Evolutionary conservation across 176 grass and related monocot genomes (phyloP).

Genomic region (Bothriochloa decipiens): DNA sequence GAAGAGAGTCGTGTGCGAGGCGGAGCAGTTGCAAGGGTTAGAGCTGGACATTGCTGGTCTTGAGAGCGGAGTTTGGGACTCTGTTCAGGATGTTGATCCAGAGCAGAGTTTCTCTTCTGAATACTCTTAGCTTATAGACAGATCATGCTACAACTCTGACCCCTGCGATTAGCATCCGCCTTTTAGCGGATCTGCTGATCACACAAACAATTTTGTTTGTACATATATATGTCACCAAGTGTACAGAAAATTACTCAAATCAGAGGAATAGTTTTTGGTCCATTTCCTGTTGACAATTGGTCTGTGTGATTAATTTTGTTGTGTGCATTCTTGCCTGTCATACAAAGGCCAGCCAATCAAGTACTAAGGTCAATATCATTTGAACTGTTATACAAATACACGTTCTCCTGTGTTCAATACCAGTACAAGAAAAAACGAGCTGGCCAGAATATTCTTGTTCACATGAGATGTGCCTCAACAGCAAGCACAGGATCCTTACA

Average conservation of each 20-base stretch:
- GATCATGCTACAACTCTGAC: no score
- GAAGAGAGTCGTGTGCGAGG: background rate
- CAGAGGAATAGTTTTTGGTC: conserved; percentile 19
- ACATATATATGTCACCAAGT: conserved; percentile 2
- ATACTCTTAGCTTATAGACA: conserved; percentile 43
- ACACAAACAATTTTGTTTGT: conserved; percentile 12
- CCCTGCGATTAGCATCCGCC: conserved; percentile 5
- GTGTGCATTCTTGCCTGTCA: background rate
- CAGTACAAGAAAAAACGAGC: background rate
- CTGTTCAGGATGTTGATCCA: conserved; percentile 42
- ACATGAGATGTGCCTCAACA: conserved; percentile 16
- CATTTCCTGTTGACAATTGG: background rate
- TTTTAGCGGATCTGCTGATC: background rate
- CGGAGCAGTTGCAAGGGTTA: conserved; percentile 11
- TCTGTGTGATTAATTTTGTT: background rate
- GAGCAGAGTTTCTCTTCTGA: conserved; percentile 41
- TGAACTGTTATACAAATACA: no score
- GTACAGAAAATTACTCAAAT: conserved; percentile 1
- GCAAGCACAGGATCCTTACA: background rate
- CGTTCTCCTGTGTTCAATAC: background rate
- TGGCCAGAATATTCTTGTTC: background rate
- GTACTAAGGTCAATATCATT: background rate
- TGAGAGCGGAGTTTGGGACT: conserved; percentile 25
- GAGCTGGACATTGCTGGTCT: conserved; percentile 36
- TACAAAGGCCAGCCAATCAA: background rate